Evolutionary conservation across 2,329 filamentous ascomycete genomes (phyloP).

Genomic region (Metarhizium brunneum): DNA sequence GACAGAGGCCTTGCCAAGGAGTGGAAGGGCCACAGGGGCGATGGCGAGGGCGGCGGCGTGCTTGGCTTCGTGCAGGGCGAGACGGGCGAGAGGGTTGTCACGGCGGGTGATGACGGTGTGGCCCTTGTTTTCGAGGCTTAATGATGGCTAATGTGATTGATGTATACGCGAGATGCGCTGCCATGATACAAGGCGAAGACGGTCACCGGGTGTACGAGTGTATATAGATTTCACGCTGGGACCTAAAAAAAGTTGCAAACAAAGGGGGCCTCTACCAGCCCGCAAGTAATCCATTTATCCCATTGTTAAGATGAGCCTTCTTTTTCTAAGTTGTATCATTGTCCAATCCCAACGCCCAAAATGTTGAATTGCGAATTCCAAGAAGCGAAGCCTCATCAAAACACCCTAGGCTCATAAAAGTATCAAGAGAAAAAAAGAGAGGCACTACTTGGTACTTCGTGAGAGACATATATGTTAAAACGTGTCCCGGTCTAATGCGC

Average conservation of each 20-base stretch:
- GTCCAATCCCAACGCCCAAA: conserved; percentile 5
- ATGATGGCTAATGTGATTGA: neutral
- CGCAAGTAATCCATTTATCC: conserved; percentile 1
- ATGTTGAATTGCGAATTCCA: conserved; percentile 13
- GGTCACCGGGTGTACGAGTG: too few relatives aligned
- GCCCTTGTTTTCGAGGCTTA: conserved; percentile 57
- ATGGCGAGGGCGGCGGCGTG: conserved; percentile 80
- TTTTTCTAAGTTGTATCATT: neutral
- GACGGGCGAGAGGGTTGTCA: conserved; percentile 66
- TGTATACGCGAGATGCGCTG: neutral
- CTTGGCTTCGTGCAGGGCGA: conserved; percentile 82
- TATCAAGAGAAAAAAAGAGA: neutral
- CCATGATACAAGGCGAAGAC: neutral
- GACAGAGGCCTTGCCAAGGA: conserved; percentile 65
- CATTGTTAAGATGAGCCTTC: conserved; percentile 15
- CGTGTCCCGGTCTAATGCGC: neutral
- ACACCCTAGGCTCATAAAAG: conserved; percentile 1
- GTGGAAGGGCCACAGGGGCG: conserved; percentile 82
- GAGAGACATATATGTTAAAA: neutral
- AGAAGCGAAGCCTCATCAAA: neutral
- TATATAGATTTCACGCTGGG: too few relatives aligned
- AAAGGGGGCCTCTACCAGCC: neutral
- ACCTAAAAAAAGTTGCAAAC: neutral
- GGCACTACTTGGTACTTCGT: neutral
- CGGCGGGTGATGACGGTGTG: conserved; percentile 79